Percentiles rank a stretch among this genome's conserved stretches.
These are phyloP conservation scores for Raphanus raphanistrum DNA, from an alignment of 345 rosid species.

Conservation along the genomic window DNA sequence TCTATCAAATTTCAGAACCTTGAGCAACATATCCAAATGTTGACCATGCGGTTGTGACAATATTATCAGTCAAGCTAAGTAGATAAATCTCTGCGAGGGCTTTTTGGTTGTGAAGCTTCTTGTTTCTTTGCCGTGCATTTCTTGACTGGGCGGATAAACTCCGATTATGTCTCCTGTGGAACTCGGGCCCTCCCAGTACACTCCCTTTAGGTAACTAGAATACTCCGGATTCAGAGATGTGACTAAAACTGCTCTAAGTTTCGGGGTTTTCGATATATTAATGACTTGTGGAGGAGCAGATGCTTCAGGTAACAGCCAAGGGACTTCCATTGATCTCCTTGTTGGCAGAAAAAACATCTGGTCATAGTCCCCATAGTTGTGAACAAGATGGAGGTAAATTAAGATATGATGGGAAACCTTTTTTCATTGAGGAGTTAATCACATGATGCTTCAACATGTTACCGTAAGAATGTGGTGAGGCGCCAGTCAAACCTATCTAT, in stretches of 20 bases:
- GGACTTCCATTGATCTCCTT: not conserved
- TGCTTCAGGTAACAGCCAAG: not conserved
- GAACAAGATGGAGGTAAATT: not conserved
- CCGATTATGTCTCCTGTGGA: constrained; percentile 29
- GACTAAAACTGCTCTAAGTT: constrained; percentile 36
- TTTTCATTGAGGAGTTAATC: not conserved
- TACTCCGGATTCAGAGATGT: constrained; percentile 35
- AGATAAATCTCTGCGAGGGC: constrained; percentile 40
- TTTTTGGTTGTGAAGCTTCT: constrained; percentile 34
- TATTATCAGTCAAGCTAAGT: constrained; percentile 32
- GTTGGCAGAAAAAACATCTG: not conserved
- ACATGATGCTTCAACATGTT: not conserved
- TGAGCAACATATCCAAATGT: constrained; percentile 43
- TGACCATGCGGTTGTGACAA: constrained; percentile 40
- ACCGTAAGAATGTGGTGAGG: not conserved
- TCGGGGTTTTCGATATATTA: not conserved
- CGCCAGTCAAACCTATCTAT: constrained; percentile 14
- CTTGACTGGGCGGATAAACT: constrained; percentile 39
- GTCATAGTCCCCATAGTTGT: not conserved
- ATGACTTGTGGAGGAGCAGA: not conserved
- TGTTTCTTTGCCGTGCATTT: constrained; percentile 11
- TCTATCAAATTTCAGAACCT: no score
- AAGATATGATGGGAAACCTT: not conserved
- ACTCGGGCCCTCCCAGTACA: constrained; percentile 18
- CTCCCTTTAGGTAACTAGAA: constrained; percentile 15